A percentile compares a stretch with the other conserved stretches of the same genome.
Evolutionary conservation across 139 green algal genomes (phyloP).

Genomic region (Chlamydomonas schloesseri): DNA sequence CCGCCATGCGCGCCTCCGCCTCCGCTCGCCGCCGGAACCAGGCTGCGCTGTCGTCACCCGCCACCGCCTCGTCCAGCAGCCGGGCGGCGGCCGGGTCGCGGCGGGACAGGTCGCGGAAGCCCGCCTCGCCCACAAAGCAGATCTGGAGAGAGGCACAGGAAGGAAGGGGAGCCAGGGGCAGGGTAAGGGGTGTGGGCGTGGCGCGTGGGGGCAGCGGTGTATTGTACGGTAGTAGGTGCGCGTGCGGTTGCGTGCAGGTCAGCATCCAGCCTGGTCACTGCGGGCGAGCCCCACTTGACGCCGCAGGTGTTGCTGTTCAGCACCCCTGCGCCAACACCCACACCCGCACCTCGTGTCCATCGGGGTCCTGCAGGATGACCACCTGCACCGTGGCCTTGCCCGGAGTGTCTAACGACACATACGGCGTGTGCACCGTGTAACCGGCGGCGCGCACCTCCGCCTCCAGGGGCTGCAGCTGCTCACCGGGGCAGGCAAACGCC

Average conservation of each 20-base stretch:
- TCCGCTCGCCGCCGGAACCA: constrained; percentile 49
- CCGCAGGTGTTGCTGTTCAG: no score
- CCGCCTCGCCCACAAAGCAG: constrained; percentile 73
- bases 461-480: constrained; percentile 60
- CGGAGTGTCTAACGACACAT: constrained; percentile 67
- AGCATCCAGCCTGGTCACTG: no score
- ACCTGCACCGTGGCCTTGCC: constrained; percentile 72
- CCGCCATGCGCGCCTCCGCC: constrained; percentile 35
- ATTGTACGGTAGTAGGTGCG: not conserved
- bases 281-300: no score
- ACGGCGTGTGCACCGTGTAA: constrained; percentile 58
- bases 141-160: constrained; percentile 40
- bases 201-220: not conserved
- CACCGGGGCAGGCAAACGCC: constrained; percentile 61
- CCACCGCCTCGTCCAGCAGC: constrained; percentile 56
- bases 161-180: no score
- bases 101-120: constrained; percentile 60
- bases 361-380: constrained; percentile 70
- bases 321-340: no score
- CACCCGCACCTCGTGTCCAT: constrained; percentile 65
- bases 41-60: constrained; percentile 48
- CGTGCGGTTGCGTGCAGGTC: no score
- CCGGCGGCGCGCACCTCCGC: constrained; percentile 35
- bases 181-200: not conserved
- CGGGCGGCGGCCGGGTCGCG: constrained; percentile 48